Conservation (phyloP, 768 basidiomycete species). For the Sporobolomyces roseus region DNA sequence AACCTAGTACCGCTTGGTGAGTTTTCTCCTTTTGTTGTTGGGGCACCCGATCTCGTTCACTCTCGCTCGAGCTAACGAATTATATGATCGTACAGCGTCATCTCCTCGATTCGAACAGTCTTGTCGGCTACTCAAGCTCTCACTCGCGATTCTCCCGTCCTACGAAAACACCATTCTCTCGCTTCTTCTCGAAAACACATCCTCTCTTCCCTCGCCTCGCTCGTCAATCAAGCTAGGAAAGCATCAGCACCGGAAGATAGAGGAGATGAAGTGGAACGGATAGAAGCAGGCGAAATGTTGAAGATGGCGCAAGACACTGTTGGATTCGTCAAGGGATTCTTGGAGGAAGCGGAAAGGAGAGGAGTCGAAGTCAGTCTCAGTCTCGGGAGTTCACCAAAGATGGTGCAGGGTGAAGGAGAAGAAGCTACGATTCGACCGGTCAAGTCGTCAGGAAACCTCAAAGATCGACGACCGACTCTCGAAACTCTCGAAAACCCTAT, state of each 20-base stretch:
- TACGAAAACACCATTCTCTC: constrained; percentile 64
- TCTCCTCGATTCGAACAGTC: constrained; percentile 85
- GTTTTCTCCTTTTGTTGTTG: not conserved
- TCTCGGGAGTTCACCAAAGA: not conserved
- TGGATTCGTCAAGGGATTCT: constrained; percentile 70
- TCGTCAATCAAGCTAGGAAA: constrained; percentile 66
- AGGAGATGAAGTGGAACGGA: constrained; percentile 55
- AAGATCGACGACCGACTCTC: constrained; percentile 20
- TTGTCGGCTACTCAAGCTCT: constrained; percentile 78
- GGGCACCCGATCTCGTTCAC: too few relatives aligned
- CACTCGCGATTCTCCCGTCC: constrained; percentile 69
- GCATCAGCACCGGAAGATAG: constrained; percentile 39
- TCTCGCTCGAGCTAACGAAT: too few relatives aligned
- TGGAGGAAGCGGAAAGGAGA: constrained; percentile 52
- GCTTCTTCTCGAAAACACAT: constrained; percentile 76
- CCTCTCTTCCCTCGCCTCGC: constrained; percentile 68
- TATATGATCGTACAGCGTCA: constrained; percentile 60
- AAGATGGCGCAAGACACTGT: constrained; percentile 75
- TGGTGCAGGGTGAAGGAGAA: not conserved
- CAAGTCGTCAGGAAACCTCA: constrained; percentile 27
- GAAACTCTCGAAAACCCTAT: constrained; percentile 7
- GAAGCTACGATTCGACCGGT: constrained; percentile 6
- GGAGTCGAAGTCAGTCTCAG: constrained; percentile 46
- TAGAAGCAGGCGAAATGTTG: constrained; percentile 73
- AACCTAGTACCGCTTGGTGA: constrained; percentile 81